Evolutionary conservation across 2,329 filamentous ascomycete genomes (phyloP).

Genomic region (Blastomyces percursus): DNA sequence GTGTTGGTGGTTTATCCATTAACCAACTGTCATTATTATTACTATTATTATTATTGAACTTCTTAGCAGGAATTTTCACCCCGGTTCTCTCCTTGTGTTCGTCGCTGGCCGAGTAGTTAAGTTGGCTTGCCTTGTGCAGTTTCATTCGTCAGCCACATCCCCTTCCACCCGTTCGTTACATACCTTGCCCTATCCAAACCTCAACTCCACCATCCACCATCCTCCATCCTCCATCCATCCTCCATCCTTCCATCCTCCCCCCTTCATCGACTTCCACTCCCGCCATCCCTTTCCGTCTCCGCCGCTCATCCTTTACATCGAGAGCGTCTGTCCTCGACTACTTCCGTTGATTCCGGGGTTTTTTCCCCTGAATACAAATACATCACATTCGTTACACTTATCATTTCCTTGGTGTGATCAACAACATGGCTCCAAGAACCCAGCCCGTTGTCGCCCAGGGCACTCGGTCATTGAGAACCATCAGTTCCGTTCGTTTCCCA

Average conservation of each 20-base stretch:
- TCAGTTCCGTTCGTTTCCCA: constrained; percentile 59
- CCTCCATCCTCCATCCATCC: not conserved
- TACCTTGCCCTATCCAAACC: not conserved
- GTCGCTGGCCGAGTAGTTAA: no score
- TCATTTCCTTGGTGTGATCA: not conserved
- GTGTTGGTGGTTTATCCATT: no score
- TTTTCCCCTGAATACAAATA: not conserved
- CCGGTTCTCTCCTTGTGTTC: no score
- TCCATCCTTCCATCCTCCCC: not conserved
- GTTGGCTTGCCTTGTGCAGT: no score
- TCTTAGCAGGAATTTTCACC: no score
- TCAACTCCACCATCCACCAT: not conserved
- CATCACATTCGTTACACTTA: constrained; percentile 5
- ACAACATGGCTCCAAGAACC: constrained; percentile 25
- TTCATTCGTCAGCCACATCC: not conserved
- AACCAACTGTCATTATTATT: no score
- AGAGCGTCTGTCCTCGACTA: not conserved
- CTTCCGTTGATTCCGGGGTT: not conserved
- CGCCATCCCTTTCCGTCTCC: not conserved
- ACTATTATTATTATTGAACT: no score
- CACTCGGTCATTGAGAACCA: constrained; percentile 75
- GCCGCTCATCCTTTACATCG: constrained; percentile 1
- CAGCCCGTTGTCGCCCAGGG: constrained; percentile 46
- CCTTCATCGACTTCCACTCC: not conserved
- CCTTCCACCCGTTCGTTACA: not conserved